Conservation (phyloP, 2,329 filamentous ascomycete genomes). For the Arthroderma sp. region DNA sequence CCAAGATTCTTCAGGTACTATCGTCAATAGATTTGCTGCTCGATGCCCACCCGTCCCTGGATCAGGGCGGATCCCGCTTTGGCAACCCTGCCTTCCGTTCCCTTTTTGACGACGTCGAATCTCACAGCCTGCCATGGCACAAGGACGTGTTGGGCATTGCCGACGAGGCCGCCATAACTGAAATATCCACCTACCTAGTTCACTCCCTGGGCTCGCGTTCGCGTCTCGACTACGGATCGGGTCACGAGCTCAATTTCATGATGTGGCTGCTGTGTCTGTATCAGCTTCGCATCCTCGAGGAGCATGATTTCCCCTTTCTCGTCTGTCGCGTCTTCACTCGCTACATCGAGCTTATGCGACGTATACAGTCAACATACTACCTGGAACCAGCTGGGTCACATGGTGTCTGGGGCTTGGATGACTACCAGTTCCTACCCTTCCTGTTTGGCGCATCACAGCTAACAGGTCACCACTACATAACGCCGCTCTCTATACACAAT, state of each 20-base stretch:
- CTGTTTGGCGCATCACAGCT: conserved; percentile 88
- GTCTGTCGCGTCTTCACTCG: conserved; percentile 67
- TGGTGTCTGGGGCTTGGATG: conserved; percentile 94
- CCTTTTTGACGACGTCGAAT: conserved; percentile 50
- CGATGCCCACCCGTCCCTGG: conserved; percentile 60
- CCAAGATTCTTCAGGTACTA: conserved; percentile 57
- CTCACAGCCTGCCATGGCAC: conserved; percentile 33
- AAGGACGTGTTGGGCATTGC: conserved; percentile 29
- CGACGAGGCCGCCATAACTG: conserved; percentile 44
- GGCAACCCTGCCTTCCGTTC: conserved; percentile 84
- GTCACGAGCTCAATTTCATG: conserved; percentile 93
- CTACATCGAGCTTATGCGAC: conserved; percentile 78
- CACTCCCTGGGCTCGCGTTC: conserved; percentile 76
- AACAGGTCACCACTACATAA: conserved; percentile 70
- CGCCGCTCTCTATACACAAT: conserved; percentile 72
- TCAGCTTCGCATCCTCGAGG: conserved; percentile 55
- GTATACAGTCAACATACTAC: conserved; percentile 84
- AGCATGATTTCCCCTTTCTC: conserved; percentile 57
- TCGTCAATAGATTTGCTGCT: conserved; percentile 57
- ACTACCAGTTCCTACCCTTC: conserved; percentile 95
- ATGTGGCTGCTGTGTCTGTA: conserved; percentile 94
- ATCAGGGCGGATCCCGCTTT: conserved; percentile 80
- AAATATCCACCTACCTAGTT: conserved; percentile 67
- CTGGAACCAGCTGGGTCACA: conserved; percentile 94
- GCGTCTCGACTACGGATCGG: conserved; percentile 91